phyloP scores from a whole-genome alignment of 2,329 filamentous ascomycete genomes.

The Claviceps paspali region DNA sequence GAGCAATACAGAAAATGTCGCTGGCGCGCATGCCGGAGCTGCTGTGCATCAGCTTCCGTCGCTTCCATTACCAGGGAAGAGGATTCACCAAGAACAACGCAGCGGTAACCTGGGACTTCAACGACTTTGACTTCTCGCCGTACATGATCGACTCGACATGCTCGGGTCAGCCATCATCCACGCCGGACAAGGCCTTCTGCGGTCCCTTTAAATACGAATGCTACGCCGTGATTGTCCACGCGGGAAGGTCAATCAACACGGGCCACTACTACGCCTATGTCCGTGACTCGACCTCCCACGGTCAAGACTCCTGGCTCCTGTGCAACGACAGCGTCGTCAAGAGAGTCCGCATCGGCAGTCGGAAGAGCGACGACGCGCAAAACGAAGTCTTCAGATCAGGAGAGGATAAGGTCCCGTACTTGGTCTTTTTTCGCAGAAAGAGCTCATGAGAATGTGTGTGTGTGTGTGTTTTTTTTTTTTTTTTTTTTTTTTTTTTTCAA shows the following conservation, averaged over 20 bases:
- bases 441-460: slow-evolving; percentile 6
- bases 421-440: slow-evolving; percentile 31
- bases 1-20: slow-evolving; percentile 54
- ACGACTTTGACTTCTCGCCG: slow-evolving; percentile 42
- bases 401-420: slow-evolving; percentile 27
- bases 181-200: slow-evolving; percentile 23
- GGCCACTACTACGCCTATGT: slow-evolving; percentile 73
- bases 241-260: slow-evolving; percentile 48
- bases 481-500: too few species aligned
- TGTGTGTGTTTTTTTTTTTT: too few species aligned
- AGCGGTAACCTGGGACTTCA: slow-evolving; percentile 61
- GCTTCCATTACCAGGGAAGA: slow-evolving; percentile 24
- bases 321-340: slow-evolving; percentile 31
- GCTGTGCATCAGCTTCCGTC: slow-evolving; percentile 63
- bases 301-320: slow-evolving; percentile 30
- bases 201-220: slow-evolving; percentile 64
- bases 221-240: slow-evolving; percentile 71
- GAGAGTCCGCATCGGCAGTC: slow-evolving; percentile 26
- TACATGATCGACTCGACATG: slow-evolving; percentile 22
- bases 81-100: slow-evolving; percentile 50
- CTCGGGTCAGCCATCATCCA: slow-evolving; percentile 11
- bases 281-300: slow-evolving; percentile 34
- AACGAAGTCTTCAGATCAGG: slow-evolving; percentile 24
- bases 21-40: slow-evolving; percentile 68
- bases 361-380: slow-evolving; percentile 18